Evolutionary conservation across 495 filamentous ascomycete genomes (phyloP), one percentile per base, ranked within the genome.

Genomic region (Arthonia radiata): DNA sequence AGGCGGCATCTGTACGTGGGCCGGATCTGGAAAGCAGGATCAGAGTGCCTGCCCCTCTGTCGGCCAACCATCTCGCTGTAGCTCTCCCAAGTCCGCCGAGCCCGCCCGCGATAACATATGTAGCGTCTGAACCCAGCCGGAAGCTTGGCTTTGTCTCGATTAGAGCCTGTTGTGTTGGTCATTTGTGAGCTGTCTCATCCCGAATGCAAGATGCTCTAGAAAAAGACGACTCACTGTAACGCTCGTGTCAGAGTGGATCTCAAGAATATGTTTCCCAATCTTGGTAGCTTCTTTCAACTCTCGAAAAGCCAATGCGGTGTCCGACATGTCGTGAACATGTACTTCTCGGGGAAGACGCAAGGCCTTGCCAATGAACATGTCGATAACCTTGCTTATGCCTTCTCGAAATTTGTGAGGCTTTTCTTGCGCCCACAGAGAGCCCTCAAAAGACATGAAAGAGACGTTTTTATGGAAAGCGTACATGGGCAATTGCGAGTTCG

Each of bases 81-180:
- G 4, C 23, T 18, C 29, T 9, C 17, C 38, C 41, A 8, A 44
- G 31, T 12, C 41, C 41, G 12, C 38, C 31, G 4, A 38, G 18
- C 2, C 38, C 32, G 4, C 41, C 41, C n/a, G 27, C 24, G n/a
- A 41, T 13, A 13, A 44, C 16, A 25, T 44, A 44, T 8, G 8
- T 12, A 18, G 38, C 39, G 4, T 35, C 36, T n/a, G 35, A 23
- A 25, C 39, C 38, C 29, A 43, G 38, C 1, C 23, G n/a, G n/a
- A n/a, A n/a, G n/a, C n/a, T n/a, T n/a, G n/a, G n/a, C n/a, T n/a
- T n/a, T n/a, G n/a, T n/a, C n/a, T n/a, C n/a, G n/a, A n/a, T n/a
- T n/a, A n/a, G n/a, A n/a, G n/a, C n/a, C n/a, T n/a, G n/a, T n/a
- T n/a, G n/a, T n/a, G n/a, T n/a, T n/a, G n/a, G n/a, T n/a, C n/a